Evolutionary conservation across 371 early-diverging fungal species (phyloP).

Genomic region (Amoeboaphelidium protococcarum): DNA sequence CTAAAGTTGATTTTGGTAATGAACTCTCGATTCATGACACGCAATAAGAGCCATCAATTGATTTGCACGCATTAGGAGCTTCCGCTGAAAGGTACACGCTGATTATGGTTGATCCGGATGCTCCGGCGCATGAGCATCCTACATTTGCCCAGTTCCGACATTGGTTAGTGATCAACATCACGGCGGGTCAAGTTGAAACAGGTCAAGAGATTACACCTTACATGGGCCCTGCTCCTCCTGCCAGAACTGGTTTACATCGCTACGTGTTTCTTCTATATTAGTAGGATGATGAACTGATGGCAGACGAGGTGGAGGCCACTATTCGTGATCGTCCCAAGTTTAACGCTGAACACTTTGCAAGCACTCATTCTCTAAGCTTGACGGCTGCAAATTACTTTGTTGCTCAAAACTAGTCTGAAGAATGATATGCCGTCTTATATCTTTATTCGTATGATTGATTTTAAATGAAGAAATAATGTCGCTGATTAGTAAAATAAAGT

Average conservation of each 20-base stretch:
- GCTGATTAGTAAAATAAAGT: too few species aligned
- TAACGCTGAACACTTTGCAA: slow-evolving; percentile 18
- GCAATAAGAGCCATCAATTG: too few species aligned
- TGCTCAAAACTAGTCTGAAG: slow-evolving; percentile 8
- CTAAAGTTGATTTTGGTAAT: too few species aligned
- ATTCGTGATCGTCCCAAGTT: slow-evolving; percentile 17
- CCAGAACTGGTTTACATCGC: slow-evolving; percentile 26
- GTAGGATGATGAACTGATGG: slow-evolving; percentile 14
- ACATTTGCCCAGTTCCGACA: slow-evolving; percentile 27
- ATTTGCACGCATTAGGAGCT: too few species aligned
- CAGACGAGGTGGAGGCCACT: slow-evolving; percentile 4
- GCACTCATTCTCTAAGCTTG: slow-evolving; percentile 17
- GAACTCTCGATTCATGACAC: too few species aligned
- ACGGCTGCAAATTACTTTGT: slow-evolving; percentile 26
- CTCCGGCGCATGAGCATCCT: slow-evolving; percentile 24
- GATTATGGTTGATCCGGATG: slow-evolving; percentile 35
- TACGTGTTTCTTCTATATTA: slow-evolving; percentile 31
- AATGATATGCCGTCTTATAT: too few species aligned
- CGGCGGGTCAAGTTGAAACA: slow-evolving; percentile 14
- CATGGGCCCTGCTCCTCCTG: slow-evolving; percentile 25
- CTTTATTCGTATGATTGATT: too few species aligned
- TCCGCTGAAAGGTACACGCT: too few species aligned
- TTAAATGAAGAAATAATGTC: too few species aligned
- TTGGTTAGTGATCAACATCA: slow-evolving; percentile 28
- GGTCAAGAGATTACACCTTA: slow-evolving; percentile 17